These are phyloP conservation scores for Cladosporium sp. DNA, from an alignment of 2,329 filamentous ascomycete species.

Conservation along the genomic window DNA sequence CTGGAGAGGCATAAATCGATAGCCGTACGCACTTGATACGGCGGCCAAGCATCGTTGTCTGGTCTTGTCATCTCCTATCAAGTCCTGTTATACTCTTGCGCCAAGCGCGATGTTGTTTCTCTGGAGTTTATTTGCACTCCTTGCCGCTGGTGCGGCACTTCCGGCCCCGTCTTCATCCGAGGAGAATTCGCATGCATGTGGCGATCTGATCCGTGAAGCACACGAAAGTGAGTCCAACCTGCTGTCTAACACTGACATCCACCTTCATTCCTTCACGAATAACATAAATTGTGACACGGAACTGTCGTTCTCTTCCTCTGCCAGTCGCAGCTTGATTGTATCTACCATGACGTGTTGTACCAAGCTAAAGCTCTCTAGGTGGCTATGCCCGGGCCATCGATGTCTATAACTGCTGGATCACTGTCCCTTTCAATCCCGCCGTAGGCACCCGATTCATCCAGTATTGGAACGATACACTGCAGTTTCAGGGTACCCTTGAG, in stretches of 20 bases:
- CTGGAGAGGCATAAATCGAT: too few species aligned
- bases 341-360: too few species aligned
- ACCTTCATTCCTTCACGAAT: too few species aligned
- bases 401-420: conserved; percentile 44
- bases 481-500: conserved; percentile 43
- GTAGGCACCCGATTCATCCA: conserved; percentile 43
- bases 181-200: not conserved
- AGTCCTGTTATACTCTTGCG: not conserved
- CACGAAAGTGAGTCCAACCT: too few species aligned
- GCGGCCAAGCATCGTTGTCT: not conserved
- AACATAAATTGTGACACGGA: too few species aligned
- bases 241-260: too few species aligned
- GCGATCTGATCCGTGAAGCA: not conserved
- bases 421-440: conserved; percentile 46
- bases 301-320: too few species aligned
- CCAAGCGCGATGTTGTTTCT: not conserved
- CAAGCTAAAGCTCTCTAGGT: not conserved
- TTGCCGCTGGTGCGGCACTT: not conserved
- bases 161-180: not conserved
- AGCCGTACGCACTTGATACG: too few species aligned
- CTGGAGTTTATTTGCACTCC: not conserved
- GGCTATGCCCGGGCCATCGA: conserved; percentile 15
- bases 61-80: not conserved
- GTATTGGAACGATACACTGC: conserved; percentile 46
- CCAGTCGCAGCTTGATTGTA: too few species aligned